Evolutionary conservation across 208 protist genomes (phyloP).

Genomic region (Leishmania amazonensis): DNA sequence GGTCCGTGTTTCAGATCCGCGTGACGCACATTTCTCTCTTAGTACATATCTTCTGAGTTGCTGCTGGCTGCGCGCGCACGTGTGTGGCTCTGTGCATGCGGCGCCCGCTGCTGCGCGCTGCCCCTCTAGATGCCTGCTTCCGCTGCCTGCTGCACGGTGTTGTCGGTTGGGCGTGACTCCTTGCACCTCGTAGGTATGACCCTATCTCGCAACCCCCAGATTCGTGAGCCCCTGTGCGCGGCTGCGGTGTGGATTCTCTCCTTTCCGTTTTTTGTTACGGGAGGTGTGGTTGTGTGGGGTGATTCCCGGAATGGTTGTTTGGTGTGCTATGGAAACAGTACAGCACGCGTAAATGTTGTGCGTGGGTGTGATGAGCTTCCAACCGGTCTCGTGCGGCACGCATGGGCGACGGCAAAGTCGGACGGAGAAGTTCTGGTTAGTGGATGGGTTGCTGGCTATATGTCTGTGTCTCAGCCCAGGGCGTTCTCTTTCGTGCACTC

Average conservation of each 20-base stretch:
- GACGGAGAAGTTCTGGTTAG: fast-evolving
- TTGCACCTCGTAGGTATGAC: slow-evolving; percentile 19
- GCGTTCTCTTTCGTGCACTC: background rate
- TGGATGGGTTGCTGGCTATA: too few species aligned
- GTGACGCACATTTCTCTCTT: slow-evolving; percentile 53
- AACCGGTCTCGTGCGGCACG: too few species aligned
- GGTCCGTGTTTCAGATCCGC: slow-evolving; percentile 79
- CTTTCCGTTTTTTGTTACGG: background rate
- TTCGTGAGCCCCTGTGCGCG: background rate
- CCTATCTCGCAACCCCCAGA: slow-evolving; percentile 59
- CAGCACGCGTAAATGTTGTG: too few species aligned
- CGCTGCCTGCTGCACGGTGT: slow-evolving; percentile 21
- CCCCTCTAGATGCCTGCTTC: background rate
- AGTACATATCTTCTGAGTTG: slow-evolving; percentile 66
- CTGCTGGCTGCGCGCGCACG: background rate
- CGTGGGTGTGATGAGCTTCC: fast-evolving
- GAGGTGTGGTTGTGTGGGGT: too few species aligned
- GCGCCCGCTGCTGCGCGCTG: background rate
- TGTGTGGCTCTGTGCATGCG: background rate
- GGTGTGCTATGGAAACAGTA: background rate
- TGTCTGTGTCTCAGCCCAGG: background rate
- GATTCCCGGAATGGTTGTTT: background rate
- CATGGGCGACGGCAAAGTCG: too few species aligned
- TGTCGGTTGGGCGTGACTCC: slow-evolving; percentile 48
- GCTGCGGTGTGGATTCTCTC: too few species aligned